Conservation (phyloP, 768 basidiomycete genomes). For the Boletales sp. region DNA sequence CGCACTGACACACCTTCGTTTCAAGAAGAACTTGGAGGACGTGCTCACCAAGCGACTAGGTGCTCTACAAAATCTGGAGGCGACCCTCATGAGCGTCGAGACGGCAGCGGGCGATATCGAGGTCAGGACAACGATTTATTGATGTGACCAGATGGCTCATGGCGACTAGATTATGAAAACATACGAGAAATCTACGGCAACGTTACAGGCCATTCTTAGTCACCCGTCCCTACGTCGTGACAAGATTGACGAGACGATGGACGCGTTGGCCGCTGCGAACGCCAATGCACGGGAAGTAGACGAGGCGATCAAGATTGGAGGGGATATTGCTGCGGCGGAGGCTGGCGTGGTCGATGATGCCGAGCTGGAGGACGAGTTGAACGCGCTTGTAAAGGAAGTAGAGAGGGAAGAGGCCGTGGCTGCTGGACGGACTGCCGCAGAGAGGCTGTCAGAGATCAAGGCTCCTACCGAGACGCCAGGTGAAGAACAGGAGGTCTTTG, state of each 20-base stretch:
- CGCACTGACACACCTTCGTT: conserved; percentile 74
- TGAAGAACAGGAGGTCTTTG: not conserved
- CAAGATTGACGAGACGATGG: conserved; percentile 81
- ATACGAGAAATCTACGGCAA: conserved; percentile 79
- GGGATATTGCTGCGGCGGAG: conserved; percentile 52
- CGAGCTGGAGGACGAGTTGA: conserved; percentile 64
- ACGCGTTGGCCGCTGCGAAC: conserved; percentile 79
- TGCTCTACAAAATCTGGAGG: conserved; percentile 69
- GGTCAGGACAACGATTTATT: conserved; percentile 40
- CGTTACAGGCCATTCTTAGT: conserved; percentile 69
- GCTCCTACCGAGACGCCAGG: conserved; percentile 14
- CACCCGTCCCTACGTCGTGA: conserved; percentile 80
- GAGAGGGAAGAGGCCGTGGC: conserved; percentile 38
- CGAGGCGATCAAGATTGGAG: conserved; percentile 66
- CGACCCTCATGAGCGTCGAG: conserved; percentile 79
- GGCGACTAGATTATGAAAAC: conserved; percentile 70
- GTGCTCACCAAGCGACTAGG: conserved; percentile 70
- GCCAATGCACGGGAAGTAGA: conserved; percentile 82
- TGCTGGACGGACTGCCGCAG: conserved; percentile 23
- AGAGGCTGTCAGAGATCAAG: conserved; percentile 18
- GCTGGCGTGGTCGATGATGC: conserved; percentile 49
- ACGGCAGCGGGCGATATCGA: conserved; percentile 86
- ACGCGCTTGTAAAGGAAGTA: conserved; percentile 46
- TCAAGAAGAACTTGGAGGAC: conserved; percentile 78
- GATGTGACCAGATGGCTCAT: not conserved